Conservation (phyloP, 768 basidiomycete species). For the Leccinum arenicola region DNA sequence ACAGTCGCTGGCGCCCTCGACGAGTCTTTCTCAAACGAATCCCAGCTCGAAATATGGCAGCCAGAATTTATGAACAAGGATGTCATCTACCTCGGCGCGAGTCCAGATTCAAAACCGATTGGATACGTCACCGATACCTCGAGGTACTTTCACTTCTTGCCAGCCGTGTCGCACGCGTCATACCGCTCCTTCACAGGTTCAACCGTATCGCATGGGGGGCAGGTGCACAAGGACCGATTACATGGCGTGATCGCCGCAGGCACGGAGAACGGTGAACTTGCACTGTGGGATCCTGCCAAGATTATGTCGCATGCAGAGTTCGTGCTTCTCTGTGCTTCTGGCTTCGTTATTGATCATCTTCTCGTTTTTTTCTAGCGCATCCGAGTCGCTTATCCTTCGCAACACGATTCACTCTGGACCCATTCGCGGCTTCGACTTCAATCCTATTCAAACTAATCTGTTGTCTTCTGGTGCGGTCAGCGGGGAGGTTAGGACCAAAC, state of each 20-base stretch:
- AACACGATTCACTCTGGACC: conserved; percentile 92
- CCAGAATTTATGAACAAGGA: conserved; percentile 57
- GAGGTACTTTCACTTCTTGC: conserved; percentile 40
- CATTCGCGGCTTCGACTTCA: conserved; percentile 94
- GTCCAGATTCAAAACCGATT: conserved; percentile 32
- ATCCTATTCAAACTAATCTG: conserved; percentile 84
- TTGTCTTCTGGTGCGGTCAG: conserved; percentile 86
- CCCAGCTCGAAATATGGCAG: conserved; percentile 92
- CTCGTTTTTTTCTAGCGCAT: conserved; percentile 41
- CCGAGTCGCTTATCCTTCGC: conserved; percentile 74
- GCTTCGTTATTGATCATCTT: conserved; percentile 13
- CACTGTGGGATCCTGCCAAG: conserved; percentile 90
- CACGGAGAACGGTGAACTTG: conserved; percentile 89
- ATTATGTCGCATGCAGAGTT: conserved; percentile 74
- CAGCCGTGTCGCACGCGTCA: conserved; percentile 11
- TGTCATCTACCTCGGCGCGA: not conserved
- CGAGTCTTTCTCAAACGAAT: conserved; percentile 93
- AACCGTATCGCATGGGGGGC: conserved; percentile 94
- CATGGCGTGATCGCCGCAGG: conserved; percentile 90
- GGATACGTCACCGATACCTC: conserved; percentile 70
- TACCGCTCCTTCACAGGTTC: conserved; percentile 54
- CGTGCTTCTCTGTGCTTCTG: conserved; percentile 30
- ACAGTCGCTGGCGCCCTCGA: conserved; percentile 95
- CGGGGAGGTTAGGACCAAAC: conserved; percentile 71
- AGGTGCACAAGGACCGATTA: conserved; percentile 55